Evolutionary conservation across 169 alveolate genomes (phyloP), one percentile per base, ranked within the genome.

Genomic region (Perkinsus olseni): DNA sequence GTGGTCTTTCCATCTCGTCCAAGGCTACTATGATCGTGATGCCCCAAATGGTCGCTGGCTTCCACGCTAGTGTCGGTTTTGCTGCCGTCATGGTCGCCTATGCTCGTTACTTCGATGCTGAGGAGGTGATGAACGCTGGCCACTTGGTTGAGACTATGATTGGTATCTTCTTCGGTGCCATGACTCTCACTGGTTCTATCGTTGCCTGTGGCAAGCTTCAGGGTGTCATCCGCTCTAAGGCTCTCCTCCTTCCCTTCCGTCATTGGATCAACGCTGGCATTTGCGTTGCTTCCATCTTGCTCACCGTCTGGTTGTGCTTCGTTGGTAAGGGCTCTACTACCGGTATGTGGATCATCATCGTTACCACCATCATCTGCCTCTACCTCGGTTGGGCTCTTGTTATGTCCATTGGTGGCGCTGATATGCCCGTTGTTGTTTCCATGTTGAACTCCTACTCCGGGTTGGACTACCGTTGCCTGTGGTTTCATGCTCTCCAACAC

Each of bases 21-120:
- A 97, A 97, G 74, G 50, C 50, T 40, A 40, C 50, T 40, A 40
- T 97, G 95, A 97, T 97, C 10, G 97, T 96, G n/a, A 94, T 97
- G 96, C 99, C 99, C 39, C 98, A 97, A 94, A 94, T 97, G 92
- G 99, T 98, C 92, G 99, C 99, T n/a, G 96, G 97, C 74, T 98
- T 98, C 97, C 99, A 98, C 93, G 95, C 98, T 91, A 97, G 97
- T 91, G 99, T 98, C 91, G 99, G 99, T 34, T 93, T 98, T 74
- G 99, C 99, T 38, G 99, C 99, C 39, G 97, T 97, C 50, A 74
- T 97, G 91, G 98, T 98, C n/a, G 96, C 98, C 62, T 93, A 95
- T 92, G 96, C 97, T 51, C 95, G 91, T 24, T 74, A 92, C 6
- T 38, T 13, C 74, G 38, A 24, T 91, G 82, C 93, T 36, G 74